A percentile compares a stretch with the other conserved stretches of the same genome.
Conservation (phyloP, 129 eudicot species). For the Flaveria robusta region DNA sequence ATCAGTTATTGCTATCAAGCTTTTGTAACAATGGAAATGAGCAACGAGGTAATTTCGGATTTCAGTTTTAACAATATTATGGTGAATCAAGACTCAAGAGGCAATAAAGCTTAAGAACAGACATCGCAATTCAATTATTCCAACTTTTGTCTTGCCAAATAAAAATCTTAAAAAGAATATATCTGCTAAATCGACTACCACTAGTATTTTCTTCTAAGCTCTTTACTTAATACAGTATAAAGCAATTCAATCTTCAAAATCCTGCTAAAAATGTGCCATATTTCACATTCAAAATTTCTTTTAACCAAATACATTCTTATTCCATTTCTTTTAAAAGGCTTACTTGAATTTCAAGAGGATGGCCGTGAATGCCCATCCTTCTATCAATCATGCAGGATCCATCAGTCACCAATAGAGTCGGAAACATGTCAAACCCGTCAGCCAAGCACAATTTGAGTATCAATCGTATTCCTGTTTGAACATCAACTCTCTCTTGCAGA, state of each 20-base stretch:
- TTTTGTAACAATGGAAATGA: background rate
- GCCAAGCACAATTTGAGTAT: conserved; percentile 77
- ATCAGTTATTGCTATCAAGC: background rate
- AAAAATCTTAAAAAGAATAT: background rate
- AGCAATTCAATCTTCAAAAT: conserved; percentile 16
- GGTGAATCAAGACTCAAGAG: no score
- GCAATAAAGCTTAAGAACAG: no score
- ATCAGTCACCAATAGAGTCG: conserved; percentile 85
- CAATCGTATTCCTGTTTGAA: conserved; percentile 78
- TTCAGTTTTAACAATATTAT: no score
- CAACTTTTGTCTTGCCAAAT: no score
- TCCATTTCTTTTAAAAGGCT: conserved; percentile 16
- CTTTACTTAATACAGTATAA: background rate
- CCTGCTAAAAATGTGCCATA: background rate
- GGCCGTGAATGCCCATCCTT: conserved; percentile 94
- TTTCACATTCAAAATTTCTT: background rate
- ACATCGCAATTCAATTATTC: no score
- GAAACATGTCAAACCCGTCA: conserved; percentile 96
- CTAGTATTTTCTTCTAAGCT: background rate
- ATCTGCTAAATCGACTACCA: background rate
- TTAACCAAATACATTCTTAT: background rate
- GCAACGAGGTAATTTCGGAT: background rate
- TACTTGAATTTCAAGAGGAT: conserved; percentile 94
- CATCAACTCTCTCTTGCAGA: conserved; percentile 82
- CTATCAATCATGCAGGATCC: conserved; percentile 95